These are phyloP conservation scores for Penicillium riverlandense DNA, from an alignment of 495 filamentous ascomycete genomes.

Conservation along the genomic window DNA sequence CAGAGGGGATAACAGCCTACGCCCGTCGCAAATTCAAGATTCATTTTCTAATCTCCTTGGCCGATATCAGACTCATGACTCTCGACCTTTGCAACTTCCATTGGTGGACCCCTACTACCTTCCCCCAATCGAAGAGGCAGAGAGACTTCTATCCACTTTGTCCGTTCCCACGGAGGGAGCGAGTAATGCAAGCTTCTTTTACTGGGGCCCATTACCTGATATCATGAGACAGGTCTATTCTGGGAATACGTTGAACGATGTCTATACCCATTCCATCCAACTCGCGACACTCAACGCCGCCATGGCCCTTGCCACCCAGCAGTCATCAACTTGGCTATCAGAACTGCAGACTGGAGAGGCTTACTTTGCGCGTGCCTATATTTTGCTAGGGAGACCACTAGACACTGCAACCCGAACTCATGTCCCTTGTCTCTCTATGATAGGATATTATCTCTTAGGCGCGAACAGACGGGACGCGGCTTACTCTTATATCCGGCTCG, in stretches of 20 bases:
- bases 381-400: constrained; percentile 27
- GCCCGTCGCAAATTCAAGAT: neutral
- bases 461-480: constrained; percentile 32
- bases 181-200: no score
- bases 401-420: constrained; percentile 22
- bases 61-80: neutral
- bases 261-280: neutral
- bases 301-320: neutral
- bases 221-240: no score
- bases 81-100: neutral
- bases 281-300: neutral
- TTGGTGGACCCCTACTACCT: neutral
- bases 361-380: constrained; percentile 22
- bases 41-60: neutral
- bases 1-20: neutral
- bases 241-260: neutral
- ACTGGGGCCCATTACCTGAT: no score
- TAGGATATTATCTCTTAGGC: constrained; percentile 32
- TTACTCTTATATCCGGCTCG: constrained; percentile 25
- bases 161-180: no score
- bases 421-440: constrained; percentile 24
- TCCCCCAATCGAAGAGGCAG: neutral
- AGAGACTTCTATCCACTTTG: no score
- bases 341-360: neutral
- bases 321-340: neutral